Evolutionary conservation across 768 basidiomycete genomes (phyloP), one percentile per base, ranked within the genome.

Genomic region (Lentinus tigrinus): DNA sequence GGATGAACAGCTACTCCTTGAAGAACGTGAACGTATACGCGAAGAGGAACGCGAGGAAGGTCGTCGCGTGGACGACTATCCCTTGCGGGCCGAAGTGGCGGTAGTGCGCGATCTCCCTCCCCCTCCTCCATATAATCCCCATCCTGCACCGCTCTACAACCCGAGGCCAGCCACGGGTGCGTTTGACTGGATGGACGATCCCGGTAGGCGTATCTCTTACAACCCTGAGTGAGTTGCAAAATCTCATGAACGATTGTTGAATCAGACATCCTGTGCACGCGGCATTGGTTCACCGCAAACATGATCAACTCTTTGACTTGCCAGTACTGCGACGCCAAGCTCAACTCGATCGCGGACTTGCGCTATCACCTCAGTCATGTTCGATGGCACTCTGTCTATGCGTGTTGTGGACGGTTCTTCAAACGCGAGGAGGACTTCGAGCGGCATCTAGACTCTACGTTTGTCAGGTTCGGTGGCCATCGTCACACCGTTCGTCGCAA

Each of bases 1-100:
- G 74, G 75, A 75, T 49, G 74, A 77, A 43, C 67, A 74, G 6
- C 71, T 71, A 69, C 57, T 75, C 1, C 63, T 75, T 23, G 72
- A 70, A 56, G 65, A 69, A 52, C 70, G 70, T 24, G 71, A 70
- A 53, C 69, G 71, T 5, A 27, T 52, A 38, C 61, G 65, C 5
- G 67, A 69, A 56, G 62, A 60, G 7, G 66, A 58, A 26, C 43
- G 40, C 14, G 62, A 60, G 44, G 48, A 39, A 23, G 48, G n/a
- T 3, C 59, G 23, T 39, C 56, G 8, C 19, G 11, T 23, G 23
- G 43, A 6, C 23, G 34, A 19, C 16, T 34, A 23, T 26, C 4
- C 11, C 16, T 40, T 31, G 19, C 8, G 7, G 21, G 21, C 43
- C 0, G 13, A 3, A 19, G 17, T n/a, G 19, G 28, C 19, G 5